Evolutionary conservation across 208 protist genomes (phyloP).

Genomic region (Acanthamoeba castellanii): DNA sequence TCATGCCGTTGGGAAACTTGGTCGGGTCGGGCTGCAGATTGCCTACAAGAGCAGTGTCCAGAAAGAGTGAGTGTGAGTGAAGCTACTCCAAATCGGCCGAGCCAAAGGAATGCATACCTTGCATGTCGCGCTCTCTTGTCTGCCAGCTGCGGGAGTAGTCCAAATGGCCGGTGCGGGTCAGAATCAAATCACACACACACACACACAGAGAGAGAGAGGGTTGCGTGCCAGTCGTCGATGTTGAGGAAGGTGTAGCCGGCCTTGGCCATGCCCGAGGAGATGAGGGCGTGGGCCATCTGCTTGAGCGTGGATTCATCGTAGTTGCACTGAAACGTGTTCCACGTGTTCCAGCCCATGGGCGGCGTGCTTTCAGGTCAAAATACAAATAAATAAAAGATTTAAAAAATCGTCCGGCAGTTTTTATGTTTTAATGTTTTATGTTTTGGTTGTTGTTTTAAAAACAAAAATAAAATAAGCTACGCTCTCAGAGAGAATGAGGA

Average conservation of each 20-base stretch:
- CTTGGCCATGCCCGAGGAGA: constrained; percentile 50
- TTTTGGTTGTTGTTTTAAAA: no score
- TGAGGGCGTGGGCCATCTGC: constrained; percentile 44
- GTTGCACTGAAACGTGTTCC: neutral
- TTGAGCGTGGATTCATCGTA: neutral
- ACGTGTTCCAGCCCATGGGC: neutral
- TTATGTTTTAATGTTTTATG: no score
- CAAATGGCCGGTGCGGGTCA: neutral
- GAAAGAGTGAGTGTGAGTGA: neutral
- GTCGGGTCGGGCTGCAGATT: constrained; percentile 42
- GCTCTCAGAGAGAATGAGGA: no score
- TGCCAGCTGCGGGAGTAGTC: neutral
- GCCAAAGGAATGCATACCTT: neutral
- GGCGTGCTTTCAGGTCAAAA: neutral
- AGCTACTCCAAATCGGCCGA: neutral
- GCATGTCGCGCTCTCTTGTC: neutral
- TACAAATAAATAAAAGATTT: no score
- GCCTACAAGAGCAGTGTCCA: neutral
- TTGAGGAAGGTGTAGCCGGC: constrained; percentile 75
- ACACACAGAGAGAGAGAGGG: neutral
- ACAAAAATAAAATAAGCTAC: no score
- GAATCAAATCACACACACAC: no score
- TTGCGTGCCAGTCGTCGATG: constrained; percentile 69
- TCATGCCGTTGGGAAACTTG: constrained; percentile 76
- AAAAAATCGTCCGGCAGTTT: no score